Conservation (phyloP, 768 basidiomycete genomes). For the Ramaria rubella region DNA sequence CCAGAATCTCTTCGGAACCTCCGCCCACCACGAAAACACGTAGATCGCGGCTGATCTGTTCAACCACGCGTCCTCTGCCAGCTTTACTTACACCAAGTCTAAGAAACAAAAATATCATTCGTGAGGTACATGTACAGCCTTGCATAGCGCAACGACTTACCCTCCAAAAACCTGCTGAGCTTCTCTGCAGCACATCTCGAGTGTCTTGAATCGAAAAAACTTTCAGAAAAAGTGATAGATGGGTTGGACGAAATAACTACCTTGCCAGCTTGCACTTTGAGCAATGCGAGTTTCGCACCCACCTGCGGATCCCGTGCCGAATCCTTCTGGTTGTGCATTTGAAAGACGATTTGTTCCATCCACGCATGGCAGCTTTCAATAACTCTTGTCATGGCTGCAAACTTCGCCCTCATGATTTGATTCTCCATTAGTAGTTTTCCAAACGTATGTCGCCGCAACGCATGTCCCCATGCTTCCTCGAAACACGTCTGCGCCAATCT, state of each 20-base stretch:
- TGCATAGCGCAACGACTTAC: too few species aligned
- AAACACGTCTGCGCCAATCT: constrained; percentile 5
- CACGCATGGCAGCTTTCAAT: constrained; percentile 13
- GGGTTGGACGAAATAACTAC: constrained; percentile 6
- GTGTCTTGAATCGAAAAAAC: neutral
- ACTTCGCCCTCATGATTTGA: constrained; percentile 15
- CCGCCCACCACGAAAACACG: constrained; percentile 16
- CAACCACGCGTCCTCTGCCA: constrained; percentile 11
- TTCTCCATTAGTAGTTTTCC: constrained; percentile 12
- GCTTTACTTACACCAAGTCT: constrained; percentile 12
- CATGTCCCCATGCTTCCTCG: constrained; percentile 13
- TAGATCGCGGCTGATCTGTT: constrained; percentile 16
- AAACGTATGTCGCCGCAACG: constrained; percentile 13
- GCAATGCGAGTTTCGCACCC: constrained; percentile 11
- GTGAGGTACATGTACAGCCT: too few species aligned
- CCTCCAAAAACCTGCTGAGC: constrained; percentile 16
- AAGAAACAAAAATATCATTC: neutral
- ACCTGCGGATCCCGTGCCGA: constrained; percentile 9
- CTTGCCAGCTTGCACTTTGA: constrained; percentile 13
- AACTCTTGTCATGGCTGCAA: constrained; percentile 12
- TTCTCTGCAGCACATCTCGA: constrained; percentile 13
- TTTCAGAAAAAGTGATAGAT: neutral
- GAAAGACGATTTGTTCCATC: constrained; percentile 12
- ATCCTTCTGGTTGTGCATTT: constrained; percentile 3
- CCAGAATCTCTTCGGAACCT: constrained; percentile 14